Evolutionary conservation across 805 yeast species (phyloP), one percentile per base, ranked within the genome.

Genomic region (Pichia nanzhaoensis): DNA sequence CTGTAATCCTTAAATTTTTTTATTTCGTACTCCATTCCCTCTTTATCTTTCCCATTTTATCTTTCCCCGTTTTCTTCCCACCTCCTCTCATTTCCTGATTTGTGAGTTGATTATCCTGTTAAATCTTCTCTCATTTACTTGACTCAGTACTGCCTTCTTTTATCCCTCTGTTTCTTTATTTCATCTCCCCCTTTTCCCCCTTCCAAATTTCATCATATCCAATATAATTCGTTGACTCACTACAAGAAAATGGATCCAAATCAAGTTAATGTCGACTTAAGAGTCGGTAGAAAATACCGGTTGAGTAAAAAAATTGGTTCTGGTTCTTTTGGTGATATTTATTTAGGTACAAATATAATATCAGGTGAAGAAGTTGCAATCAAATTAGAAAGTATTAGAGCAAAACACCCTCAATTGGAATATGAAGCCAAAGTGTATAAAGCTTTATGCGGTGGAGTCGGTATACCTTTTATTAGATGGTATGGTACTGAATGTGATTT

Each of bases 291-390:
- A 70, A 91, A 90, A 68, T 90, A 82, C 68, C 78, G 96, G 46
- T 83, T 90, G 58, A 96, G 96, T 34, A 82, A 96, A 50, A 90
- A 90, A 67, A 91, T 91, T 58, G 99, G 99, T 18, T 82, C 93
- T 34, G 99, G 99, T 17, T 90, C 97, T 10, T 91, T 91, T 65
- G 99, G 99, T 48, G 99, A 93, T 63, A 93, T 91, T 56, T 93
- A 93, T 66, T 74, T 89, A 53, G 86, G 96, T 12, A 87, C 95
- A 21, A 93, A 91, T 67, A 80, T 93, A 64, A 87, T 91, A 40
- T 84, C 95, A 35, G 97, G 98, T 35, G 98, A 93, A 65, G 96
- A 91, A 65, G 97, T 93, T 44, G 99, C 98, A 54, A 91, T 91
- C 71, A 91, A 91, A 65, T 73, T 91, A 51, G 99, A 91, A 63